phyloP scores from a whole-genome alignment of 192 early-diverging fungal genomes.

The Funneliformis geosporum region DNA sequence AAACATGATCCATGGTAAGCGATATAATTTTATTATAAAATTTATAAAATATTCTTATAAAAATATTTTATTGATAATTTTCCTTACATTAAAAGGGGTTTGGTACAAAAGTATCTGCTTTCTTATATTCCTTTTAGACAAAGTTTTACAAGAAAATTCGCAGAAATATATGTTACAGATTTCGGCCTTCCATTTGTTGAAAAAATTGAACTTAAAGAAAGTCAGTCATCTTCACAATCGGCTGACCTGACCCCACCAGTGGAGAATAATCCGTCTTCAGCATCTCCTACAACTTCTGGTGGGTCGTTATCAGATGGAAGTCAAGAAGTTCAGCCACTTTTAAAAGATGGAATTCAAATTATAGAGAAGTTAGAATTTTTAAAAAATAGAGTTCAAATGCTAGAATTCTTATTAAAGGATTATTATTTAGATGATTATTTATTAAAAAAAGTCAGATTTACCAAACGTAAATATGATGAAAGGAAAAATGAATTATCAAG shows the following conservation, averaged over 20 bases:
- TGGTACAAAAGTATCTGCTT: not conserved
- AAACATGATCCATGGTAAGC: not conserved
- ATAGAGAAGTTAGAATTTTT: not conserved
- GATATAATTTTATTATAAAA: not conserved
- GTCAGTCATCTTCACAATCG: not conserved
- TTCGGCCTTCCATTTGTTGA: not conserved
- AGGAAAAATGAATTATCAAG: too few species aligned
- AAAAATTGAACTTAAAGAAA: not conserved
- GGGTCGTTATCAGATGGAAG: too few species aligned
- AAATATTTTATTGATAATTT: not conserved
- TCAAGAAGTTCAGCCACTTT: too few species aligned
- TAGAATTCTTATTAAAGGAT: not conserved
- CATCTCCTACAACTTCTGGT: too few species aligned
- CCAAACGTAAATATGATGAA: too few species aligned
- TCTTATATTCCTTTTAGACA: not conserved
- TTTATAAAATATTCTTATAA: not conserved
- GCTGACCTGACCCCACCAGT: too few species aligned
- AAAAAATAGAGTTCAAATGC: not conserved
- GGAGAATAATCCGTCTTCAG: too few species aligned
- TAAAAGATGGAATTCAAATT: too few species aligned
- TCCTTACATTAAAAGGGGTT: not conserved
- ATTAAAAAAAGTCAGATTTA: too few species aligned
- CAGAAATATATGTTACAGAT: not conserved
- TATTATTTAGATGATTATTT: slow-evolving; percentile 3
- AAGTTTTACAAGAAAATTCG: not conserved